Evolutionary conservation across 2,329 filamentous ascomycete species (phyloP).

Genomic region (Berkeleyomyces rouxiae): DNA sequence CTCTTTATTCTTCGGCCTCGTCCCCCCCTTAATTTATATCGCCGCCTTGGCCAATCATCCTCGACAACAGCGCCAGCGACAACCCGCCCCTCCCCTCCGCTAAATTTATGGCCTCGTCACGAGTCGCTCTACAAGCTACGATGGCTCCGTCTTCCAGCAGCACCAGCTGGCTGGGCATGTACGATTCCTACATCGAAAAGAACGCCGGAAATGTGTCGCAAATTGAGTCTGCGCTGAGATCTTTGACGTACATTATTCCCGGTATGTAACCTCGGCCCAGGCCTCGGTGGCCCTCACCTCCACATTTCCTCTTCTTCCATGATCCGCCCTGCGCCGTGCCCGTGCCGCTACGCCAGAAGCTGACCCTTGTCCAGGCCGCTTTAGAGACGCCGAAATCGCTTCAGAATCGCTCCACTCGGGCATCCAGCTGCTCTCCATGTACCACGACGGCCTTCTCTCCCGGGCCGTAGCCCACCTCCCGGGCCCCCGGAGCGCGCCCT

Average conservation of each 20-base stretch:
- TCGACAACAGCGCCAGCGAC: not conserved
- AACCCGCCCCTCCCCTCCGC: too few relatives aligned
- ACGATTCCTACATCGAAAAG: conserved; percentile 83
- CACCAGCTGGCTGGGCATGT: conserved; percentile 46
- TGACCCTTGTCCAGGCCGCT: conserved; percentile 40
- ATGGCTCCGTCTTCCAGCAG: not conserved
- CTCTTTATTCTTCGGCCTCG: not conserved
- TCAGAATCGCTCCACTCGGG: conserved; percentile 83
- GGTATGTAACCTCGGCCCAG: conserved; percentile 27
- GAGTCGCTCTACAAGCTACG: not conserved
- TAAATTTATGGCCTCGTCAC: not conserved
- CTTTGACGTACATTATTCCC: conserved; percentile 89
- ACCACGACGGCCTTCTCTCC: conserved; percentile 77
- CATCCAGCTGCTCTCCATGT: conserved; percentile 78
- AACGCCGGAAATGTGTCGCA: conserved; percentile 88
- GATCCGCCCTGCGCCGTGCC: too few relatives aligned
- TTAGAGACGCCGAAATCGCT: conserved; percentile 83
- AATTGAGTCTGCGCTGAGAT: conserved; percentile 84
- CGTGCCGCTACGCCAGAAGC: too few relatives aligned
- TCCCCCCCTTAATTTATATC: not conserved
- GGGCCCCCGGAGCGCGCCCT: conserved; percentile 22
- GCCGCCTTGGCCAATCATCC: not conserved
- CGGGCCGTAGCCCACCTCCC: conserved; percentile 38
- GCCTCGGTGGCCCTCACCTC: too few relatives aligned
- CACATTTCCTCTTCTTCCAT: too few relatives aligned